Conservation (phyloP, 352 stramenopile species). For the Thalassiosira livingstoniorum region DNA sequence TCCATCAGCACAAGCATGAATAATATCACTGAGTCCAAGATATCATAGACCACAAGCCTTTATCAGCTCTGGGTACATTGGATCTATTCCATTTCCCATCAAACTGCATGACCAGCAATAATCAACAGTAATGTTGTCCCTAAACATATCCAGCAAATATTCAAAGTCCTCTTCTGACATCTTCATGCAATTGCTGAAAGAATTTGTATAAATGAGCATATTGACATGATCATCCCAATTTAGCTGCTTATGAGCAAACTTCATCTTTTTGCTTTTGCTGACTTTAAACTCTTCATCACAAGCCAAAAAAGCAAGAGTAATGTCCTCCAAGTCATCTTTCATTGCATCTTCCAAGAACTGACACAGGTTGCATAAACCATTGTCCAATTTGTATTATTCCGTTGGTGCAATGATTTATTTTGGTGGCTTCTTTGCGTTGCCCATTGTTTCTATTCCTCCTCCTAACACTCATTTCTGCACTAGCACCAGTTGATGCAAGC, state of each 20-base stretch:
- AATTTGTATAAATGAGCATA: background rate
- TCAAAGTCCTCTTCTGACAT: slow-evolving; percentile 5
- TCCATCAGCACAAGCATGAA: slow-evolving; percentile 3
- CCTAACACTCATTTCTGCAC: too few relatives aligned
- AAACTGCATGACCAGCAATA: background rate
- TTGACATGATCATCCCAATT: background rate
- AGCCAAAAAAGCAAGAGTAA: too few relatives aligned
- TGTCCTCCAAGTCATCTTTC: too few relatives aligned
- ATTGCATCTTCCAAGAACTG: too few relatives aligned
- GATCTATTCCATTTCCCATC: slow-evolving; percentile 18
- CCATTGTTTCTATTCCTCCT: too few relatives aligned
- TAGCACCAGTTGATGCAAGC: too few relatives aligned
- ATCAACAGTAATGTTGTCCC: slow-evolving; percentile 12
- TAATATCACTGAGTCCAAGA: slow-evolving; percentile 3
- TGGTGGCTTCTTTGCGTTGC: too few relatives aligned
- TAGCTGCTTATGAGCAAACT: background rate
- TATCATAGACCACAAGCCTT: slow-evolving; percentile 17
- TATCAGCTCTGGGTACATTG: slow-evolving; percentile 32
- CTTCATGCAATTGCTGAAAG: background rate
- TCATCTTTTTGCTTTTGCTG: too few relatives aligned
- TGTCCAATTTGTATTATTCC: too few relatives aligned
- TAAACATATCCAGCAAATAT: background rate
- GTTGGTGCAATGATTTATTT: too few relatives aligned
- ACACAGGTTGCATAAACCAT: too few relatives aligned
- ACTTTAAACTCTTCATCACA: too few relatives aligned